Evolutionary conservation across 164 flowering plant species (phyloP).

Genomic region (Liquidambar formosana): DNA sequence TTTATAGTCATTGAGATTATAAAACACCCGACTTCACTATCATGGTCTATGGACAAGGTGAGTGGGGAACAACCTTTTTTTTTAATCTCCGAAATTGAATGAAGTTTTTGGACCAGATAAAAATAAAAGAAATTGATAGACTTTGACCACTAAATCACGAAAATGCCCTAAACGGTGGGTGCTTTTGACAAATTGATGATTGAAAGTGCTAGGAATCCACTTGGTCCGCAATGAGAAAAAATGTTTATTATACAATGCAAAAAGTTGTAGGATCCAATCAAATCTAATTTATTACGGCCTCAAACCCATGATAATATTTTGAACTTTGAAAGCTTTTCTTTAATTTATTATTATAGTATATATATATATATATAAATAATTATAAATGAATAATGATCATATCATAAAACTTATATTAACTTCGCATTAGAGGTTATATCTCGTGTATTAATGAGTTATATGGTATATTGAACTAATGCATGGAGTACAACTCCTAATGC

Average conservation of each 20-base stretch:
- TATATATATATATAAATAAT: too few species aligned
- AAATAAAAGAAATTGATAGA: not conserved
- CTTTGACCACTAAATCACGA: not conserved
- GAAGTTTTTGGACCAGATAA: constrained; percentile 26
- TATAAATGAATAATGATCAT: too few species aligned
- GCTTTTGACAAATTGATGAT: constrained; percentile 2
- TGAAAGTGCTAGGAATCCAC: not conserved
- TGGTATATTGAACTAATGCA: too few species aligned
- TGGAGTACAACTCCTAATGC: too few species aligned
- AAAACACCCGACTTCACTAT: constrained; percentile 15
- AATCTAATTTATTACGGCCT: not conserved
- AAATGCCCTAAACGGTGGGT: not conserved
- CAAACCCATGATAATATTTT: too few species aligned
- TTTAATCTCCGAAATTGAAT: constrained; percentile 33
- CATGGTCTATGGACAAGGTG: constrained; percentile 13
- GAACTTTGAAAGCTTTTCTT: too few species aligned
- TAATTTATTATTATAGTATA: too few species aligned
- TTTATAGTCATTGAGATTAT: not conserved
- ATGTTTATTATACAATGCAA: not conserved
- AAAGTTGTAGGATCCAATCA: not conserved
- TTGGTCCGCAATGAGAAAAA: not conserved
- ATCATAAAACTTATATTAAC: too few species aligned
- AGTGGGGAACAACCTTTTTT: constrained; percentile 33
- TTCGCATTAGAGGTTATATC: too few species aligned
- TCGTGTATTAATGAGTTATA: too few species aligned